Base-by-base conservation (phyloP, 2,329 filamentous ascomycete species). In the Trichoderma sp. region DNA sequence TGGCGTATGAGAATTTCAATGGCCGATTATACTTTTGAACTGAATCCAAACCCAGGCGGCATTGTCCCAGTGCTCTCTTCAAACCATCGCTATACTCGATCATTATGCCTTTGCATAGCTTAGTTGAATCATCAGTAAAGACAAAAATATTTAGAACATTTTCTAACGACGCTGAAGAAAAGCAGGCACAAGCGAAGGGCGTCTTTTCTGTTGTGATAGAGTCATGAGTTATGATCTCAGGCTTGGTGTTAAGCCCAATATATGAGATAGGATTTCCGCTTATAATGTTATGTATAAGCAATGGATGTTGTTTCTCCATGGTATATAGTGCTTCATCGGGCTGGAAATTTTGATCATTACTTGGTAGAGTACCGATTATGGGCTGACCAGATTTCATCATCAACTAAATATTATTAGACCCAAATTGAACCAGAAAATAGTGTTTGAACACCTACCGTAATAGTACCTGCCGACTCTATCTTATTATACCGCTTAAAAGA, bases 151-250 rank as follows among this genome's bases (percentile, higher is more conserved):
- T n/a, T 8, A 0, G 7, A 45, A 45, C 38, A 45, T 45, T 9
- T 0, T 45, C 38, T 0, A 45, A n/a, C 7, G 16, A n/a, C 38
- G 38, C 38, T 18, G 38, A 45, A 45, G 38, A 45, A 45, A 45
- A 9, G 16, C 16, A 45, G 16, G 1, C 38, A 45, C 0, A 3
- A 18, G 7, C 6, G 38, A 45, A 0, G 38, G 38, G 38, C 16
- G 16, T 0, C 16, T 45, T 4, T 18, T 8, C 1, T n/a, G 7
- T 0, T 16, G 35, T 4, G 1, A 45, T 45, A 38, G 0, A 4
- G 1, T 0, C 38, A 18, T 2, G 38, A 18, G 6, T 45, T 45
- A 45, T 45, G 0, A 8, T 45, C 38, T 45, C 1, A 45, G 38
- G 38, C 3, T 3, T 45, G 1, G 38, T 45, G 16, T 45, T 45